Evolutionary conservation across 768 basidiomycete species (phyloP).

Genomic region (Naematelia aurantialba): DNA sequence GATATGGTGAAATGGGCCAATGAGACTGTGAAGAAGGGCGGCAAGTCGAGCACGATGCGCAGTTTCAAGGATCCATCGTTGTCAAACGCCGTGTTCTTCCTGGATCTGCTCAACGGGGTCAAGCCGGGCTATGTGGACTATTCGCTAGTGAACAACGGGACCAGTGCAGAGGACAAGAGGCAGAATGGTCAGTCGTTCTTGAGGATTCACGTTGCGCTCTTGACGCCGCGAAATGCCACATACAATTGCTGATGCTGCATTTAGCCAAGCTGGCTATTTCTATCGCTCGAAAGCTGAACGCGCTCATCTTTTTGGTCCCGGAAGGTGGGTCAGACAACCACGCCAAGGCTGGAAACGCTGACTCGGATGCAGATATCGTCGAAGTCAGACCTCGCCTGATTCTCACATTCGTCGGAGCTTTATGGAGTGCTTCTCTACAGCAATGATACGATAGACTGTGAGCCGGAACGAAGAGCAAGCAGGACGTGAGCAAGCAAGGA

Average conservation of each 20-base stretch:
- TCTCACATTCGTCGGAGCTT: constrained; percentile 79
- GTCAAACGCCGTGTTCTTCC: constrained; percentile 85
- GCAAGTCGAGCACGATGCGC: constrained; percentile 59
- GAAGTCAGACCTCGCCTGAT: constrained; percentile 88
- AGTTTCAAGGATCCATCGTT: constrained; percentile 92
- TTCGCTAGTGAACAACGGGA: constrained; percentile 58
- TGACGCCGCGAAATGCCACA: not conserved
- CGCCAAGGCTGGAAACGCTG: not conserved
- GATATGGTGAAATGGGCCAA: constrained; percentile 98
- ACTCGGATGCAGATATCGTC: constrained; percentile 60
- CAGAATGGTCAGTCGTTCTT: constrained; percentile 69
- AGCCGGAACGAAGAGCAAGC: too few species aligned
- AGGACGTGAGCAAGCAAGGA: too few species aligned
- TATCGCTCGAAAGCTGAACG: constrained; percentile 96
- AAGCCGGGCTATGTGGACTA: constrained; percentile 95
- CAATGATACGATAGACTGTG: constrained; percentile 20
- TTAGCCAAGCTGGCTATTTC: constrained; percentile 94
- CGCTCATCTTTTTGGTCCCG: constrained; percentile 91
- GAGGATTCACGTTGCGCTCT: not conserved
- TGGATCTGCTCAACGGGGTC: constrained; percentile 85
- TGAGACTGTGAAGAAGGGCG: constrained; percentile 65
- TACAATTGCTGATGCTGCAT: too few species aligned
- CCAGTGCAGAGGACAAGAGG: constrained; percentile 78
- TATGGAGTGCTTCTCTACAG: constrained; percentile 42
- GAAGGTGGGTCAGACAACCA: constrained; percentile 56